Percentiles rank a stretch among this genome's conserved stretches.
These are phyloP conservation scores for Graphilbum fragrans DNA, from an alignment of 2,329 filamentous ascomycete species.

Conservation along the genomic window DNA sequence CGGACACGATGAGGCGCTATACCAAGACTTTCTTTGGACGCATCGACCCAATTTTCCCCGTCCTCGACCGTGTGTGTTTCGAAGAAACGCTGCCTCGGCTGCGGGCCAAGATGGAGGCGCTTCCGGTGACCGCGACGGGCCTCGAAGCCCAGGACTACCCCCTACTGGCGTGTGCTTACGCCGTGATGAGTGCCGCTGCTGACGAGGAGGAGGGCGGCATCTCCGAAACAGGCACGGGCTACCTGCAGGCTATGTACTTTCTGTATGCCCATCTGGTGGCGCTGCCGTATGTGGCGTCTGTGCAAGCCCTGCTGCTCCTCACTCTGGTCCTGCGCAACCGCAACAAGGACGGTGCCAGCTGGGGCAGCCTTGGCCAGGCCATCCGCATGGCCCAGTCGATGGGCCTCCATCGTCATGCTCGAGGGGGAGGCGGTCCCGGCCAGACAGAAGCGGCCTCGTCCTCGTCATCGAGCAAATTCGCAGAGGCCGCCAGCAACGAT, in stretches of 20 bases:
- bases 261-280: constrained; percentile 5
- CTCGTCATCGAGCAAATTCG: too few species aligned
- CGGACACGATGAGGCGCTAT: not conserved
- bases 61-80: not conserved
- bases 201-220: constrained; percentile 4
- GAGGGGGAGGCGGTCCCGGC: not conserved
- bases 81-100: not conserved
- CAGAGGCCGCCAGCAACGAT: not conserved
- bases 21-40: not conserved
- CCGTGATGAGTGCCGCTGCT: constrained; percentile 1
- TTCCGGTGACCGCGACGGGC: too few species aligned
- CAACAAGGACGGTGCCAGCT: constrained; percentile 6
- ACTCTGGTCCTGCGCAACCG: constrained; percentile 4
- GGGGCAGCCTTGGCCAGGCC: constrained; percentile 5
- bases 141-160: not conserved
- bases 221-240: not conserved
- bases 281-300: not conserved
- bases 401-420: constrained; percentile 1
- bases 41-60: constrained; percentile 1
- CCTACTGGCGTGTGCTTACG: constrained; percentile 2
- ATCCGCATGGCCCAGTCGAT: constrained; percentile 5
- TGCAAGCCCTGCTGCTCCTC: constrained; percentile 5
- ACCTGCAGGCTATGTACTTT: not conserved
- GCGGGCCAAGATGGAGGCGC: not conserved
- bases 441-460: not conserved